phyloP scores from a whole-genome alignment of 805 yeast genomes.

The Saccharomycopsis malanga region DNA sequence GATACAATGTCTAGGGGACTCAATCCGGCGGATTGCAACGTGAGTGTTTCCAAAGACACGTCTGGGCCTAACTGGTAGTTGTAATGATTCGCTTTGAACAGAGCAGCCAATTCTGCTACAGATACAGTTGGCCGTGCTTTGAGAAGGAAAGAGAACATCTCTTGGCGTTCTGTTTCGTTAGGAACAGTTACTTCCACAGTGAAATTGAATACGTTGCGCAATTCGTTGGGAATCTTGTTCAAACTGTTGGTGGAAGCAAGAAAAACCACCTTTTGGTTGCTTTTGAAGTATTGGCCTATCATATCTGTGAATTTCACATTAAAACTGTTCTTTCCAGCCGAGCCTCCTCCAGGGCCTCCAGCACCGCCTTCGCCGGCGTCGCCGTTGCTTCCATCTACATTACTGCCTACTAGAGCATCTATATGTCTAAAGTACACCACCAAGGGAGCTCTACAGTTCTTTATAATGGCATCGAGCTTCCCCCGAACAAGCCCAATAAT shows the following conservation, averaged over 20 bases:
- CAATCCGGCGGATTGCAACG: constrained; percentile 87
- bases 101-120: constrained; percentile 1
- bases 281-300: constrained; percentile 41
- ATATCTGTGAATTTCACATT: constrained; percentile 50
- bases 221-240: constrained; percentile 57
- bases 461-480: constrained; percentile 56
- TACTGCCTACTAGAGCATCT: constrained; percentile 61
- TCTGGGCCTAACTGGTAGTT: constrained; percentile 34
- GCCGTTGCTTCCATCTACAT: constrained; percentile 47
- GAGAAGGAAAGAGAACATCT: constrained; percentile 51
- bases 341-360: not conserved
- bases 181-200: constrained; percentile 77
- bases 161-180: constrained; percentile 60
- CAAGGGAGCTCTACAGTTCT: constrained; percentile 36
- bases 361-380: constrained; percentile 39
- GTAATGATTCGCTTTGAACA: not conserved
- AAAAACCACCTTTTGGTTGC: constrained; percentile 39
- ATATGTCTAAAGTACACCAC: constrained; percentile 63
- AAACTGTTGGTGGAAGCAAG: constrained; percentile 63
- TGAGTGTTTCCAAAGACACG: constrained; percentile 49
- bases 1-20: constrained; percentile 76
- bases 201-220: constrained; percentile 66
- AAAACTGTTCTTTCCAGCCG: constrained; percentile 34
- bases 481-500: constrained; percentile 75
- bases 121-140: constrained; percentile 25